phyloP scores from a whole-genome alignment of 192 early-diverging fungal species.

The Coemansia sp. region DNA sequence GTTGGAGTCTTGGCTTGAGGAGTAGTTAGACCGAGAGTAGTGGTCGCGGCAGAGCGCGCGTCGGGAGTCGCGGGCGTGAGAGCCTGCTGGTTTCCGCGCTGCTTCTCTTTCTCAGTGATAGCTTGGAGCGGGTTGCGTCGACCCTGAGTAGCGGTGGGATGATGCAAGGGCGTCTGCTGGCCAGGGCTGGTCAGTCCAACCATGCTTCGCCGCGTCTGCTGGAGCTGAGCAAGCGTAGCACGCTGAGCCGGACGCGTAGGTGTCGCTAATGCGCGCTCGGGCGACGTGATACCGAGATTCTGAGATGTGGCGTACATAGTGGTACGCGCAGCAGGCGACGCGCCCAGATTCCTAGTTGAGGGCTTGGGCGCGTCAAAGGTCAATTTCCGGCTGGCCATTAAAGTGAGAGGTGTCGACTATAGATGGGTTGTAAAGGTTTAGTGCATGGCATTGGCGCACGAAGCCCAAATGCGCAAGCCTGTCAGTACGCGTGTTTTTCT shows the following conservation, averaged over 20 bases:
- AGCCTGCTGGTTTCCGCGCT: slow-evolving; percentile 19
- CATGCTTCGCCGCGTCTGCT: slow-evolving; percentile 15
- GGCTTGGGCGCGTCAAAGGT: slow-evolving; percentile 51
- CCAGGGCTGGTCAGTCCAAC: slow-evolving; percentile 15
- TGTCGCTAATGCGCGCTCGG: slow-evolving; percentile 26
- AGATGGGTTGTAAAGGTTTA: not conserved
- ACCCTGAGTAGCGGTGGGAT: not conserved
- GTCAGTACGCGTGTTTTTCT: not conserved
- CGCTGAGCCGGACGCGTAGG: slow-evolving; percentile 43
- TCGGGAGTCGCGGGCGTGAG: not conserved
- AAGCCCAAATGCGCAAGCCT: slow-evolving; percentile 5
- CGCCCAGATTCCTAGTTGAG: slow-evolving; percentile 31
- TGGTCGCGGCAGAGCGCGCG: not conserved
- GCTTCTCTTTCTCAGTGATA: slow-evolving; percentile 37
- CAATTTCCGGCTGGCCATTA: slow-evolving; percentile 47
- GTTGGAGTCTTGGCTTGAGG: not conserved
- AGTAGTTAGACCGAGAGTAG: not conserved
- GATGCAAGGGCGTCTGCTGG: slow-evolving; percentile 2
- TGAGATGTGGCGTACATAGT: slow-evolving; percentile 19
- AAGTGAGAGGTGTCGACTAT: not conserved
- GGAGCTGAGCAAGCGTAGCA: slow-evolving; percentile 21
- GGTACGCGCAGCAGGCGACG: slow-evolving; percentile 29
- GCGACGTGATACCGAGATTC: slow-evolving; percentile 21
- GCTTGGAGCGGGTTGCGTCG: slow-evolving; percentile 40
- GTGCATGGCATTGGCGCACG: slow-evolving; percentile 4